A percentile compares a stretch with the other conserved stretches of the same genome.
Conservation (phyloP, 2,329 filamentous ascomycete genomes). For the Sclerotinia borealis region DNA sequence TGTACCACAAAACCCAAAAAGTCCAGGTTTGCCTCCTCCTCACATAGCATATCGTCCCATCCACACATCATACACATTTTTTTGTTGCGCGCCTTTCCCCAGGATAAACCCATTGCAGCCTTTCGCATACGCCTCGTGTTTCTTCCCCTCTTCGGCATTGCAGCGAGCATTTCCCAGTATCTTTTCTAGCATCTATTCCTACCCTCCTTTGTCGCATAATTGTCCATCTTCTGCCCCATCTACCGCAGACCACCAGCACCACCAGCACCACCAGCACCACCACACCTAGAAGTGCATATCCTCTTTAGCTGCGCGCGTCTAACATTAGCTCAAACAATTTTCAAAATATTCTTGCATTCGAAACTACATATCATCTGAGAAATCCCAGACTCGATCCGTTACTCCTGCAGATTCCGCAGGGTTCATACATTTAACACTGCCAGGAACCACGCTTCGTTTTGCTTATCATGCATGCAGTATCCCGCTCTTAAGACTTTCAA, state of each 20-base stretch:
- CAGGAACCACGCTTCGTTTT: conserved; percentile 28
- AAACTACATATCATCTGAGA: conserved; percentile 13
- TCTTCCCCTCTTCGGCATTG: conserved; percentile 8
- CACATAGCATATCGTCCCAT: conserved; percentile 1
- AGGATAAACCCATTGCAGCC: conserved; percentile 10
- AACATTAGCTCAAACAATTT: conserved; percentile 13
- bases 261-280: neutral
- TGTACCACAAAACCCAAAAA: neutral
- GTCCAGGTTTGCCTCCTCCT: neutral
- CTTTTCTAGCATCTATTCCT: conserved; percentile 15
- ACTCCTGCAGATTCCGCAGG: conserved; percentile 29
- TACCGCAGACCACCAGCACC: neutral
- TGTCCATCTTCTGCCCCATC: conserved; percentile 11
- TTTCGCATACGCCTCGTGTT: conserved; percentile 5
- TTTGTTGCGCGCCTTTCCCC: conserved; percentile 1
- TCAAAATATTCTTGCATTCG: conserved; percentile 20
- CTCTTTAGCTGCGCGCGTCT: conserved; percentile 25
- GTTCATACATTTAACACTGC: conserved; percentile 30
- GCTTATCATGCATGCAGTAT: conserved; percentile 35
- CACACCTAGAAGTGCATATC: conserved; percentile 19
- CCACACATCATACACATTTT: conserved; percentile 7
- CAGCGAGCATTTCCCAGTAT: neutral
- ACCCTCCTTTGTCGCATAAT: conserved; percentile 8
- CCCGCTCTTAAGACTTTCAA: conserved; percentile 30
- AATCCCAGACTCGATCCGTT: conserved; percentile 21